phyloP scores from a whole-genome alignment of 225 moss, liverwort and hornwort species.

The Pleurozium schreberi region DNA sequence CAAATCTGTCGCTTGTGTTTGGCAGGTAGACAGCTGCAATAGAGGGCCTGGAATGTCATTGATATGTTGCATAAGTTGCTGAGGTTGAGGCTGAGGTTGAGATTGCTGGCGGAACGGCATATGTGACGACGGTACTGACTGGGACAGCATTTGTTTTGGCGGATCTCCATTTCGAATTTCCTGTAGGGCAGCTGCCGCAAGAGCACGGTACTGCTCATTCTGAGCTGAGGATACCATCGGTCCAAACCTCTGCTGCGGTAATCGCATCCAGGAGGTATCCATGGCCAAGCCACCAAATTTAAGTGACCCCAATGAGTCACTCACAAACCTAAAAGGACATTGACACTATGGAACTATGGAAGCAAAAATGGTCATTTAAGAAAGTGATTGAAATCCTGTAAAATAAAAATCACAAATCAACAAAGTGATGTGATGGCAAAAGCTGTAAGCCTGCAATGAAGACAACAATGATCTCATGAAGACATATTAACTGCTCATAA shows the following conservation, averaged over 20 bases:
- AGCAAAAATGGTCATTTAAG: background rate
- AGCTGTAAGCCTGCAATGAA: background rate
- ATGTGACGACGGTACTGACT: slow-evolving; percentile 41
- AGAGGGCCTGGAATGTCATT: slow-evolving; percentile 66
- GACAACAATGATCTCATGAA: background rate
- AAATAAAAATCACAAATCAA: background rate
- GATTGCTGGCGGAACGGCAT: slow-evolving; percentile 56
- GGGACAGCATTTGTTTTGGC: slow-evolving; percentile 64
- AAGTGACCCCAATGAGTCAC: slow-evolving; percentile 14
- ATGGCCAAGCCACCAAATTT: slow-evolving; percentile 40
- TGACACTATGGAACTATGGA: background rate
- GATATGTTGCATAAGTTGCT: slow-evolving; percentile 51
- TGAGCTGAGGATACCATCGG: slow-evolving; percentile 37
- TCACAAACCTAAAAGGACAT: background rate
- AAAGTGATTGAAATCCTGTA: background rate
- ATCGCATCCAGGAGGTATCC: slow-evolving; percentile 56
- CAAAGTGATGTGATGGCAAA: background rate
- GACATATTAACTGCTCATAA: background rate
- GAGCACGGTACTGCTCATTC: slow-evolving; percentile 56
- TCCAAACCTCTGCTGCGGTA: slow-evolving; percentile 49
- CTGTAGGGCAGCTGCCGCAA: slow-evolving; percentile 93
- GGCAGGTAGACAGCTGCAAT: slow-evolving; percentile 65
- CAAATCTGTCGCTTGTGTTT: slow-evolving; percentile 65
- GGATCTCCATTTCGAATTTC: slow-evolving; percentile 63
- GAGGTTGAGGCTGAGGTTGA: slow-evolving; percentile 39